Evolutionary conservation across 352 stramenopile species (phyloP).

Genomic region (Globisporangium orthogonon): DNA sequence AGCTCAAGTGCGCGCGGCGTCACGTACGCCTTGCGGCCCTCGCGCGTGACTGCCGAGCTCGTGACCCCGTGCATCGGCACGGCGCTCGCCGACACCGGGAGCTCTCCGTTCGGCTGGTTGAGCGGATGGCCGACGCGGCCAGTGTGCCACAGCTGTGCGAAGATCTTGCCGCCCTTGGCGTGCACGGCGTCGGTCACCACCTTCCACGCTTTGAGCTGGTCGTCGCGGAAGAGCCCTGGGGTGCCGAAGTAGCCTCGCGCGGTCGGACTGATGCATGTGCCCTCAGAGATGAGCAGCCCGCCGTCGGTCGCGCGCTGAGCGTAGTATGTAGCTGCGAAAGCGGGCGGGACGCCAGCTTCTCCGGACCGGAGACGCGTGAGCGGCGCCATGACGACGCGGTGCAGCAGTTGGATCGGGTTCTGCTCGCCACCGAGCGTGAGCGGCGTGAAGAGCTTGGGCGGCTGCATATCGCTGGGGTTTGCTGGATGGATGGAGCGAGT

Average conservation of each 20-base stretch:
- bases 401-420: slow-evolving; percentile 28
- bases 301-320: slow-evolving; percentile 43
- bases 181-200: slow-evolving; percentile 63
- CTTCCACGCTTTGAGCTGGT: slow-evolving; percentile 55
- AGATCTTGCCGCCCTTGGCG: slow-evolving; percentile 67
- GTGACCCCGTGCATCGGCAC: slow-evolving; percentile 13
- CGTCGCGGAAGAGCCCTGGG: slow-evolving; percentile 36
- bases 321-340: slow-evolving; percentile 55
- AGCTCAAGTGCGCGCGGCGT: slow-evolving; percentile 42
- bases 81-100: slow-evolving; percentile 38
- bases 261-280: slow-evolving; percentile 37
- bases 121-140: slow-evolving; percentile 59
- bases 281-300: slow-evolving; percentile 59
- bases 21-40: slow-evolving; percentile 22
- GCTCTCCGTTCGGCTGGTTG: slow-evolving; percentile 43
- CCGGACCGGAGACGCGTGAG: slow-evolving; percentile 36
- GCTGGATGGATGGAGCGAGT: not conserved
- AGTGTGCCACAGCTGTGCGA: slow-evolving; percentile 83
- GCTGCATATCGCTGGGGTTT: not conserved
- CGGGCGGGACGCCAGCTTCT: slow-evolving; percentile 25
- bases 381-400: slow-evolving; percentile 67
- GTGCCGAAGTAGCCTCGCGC: slow-evolving; percentile 34
- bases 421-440: slow-evolving; percentile 33
- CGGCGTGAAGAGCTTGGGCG: slow-evolving; percentile 37
- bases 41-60: slow-evolving; percentile 16